Evolutionary conservation across 768 basidiomycete genomes (phyloP).

Genomic region (Cubamyces sp.): DNA sequence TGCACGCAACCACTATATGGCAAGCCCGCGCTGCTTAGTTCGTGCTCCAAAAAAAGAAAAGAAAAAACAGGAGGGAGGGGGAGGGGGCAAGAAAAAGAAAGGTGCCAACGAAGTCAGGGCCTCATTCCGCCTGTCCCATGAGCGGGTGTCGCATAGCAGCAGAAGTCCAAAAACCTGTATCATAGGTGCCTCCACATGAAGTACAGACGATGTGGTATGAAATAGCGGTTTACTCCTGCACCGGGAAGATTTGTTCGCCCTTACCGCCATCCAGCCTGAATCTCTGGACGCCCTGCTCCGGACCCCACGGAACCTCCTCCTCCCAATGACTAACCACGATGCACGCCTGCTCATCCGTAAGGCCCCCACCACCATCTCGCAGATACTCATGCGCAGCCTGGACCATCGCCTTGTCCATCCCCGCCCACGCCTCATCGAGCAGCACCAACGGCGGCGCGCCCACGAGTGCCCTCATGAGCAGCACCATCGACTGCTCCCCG

Average conservation of each 20-base stretch:
- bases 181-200: neutral
- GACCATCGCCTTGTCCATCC: constrained; percentile 86
- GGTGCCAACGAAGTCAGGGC: too few species aligned
- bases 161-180: neutral
- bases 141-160: too few species aligned
- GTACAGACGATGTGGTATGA: too few species aligned
- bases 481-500: constrained; percentile 78
- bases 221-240: neutral
- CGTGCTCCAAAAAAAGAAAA: too few species aligned
- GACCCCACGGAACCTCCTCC: constrained; percentile 85
- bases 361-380: constrained; percentile 48
- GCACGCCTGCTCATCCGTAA: constrained; percentile 68
- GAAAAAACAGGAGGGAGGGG: too few species aligned
- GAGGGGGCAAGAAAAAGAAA: too few species aligned
- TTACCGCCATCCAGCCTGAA: constrained; percentile 42
- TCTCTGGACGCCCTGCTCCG: constrained; percentile 52
- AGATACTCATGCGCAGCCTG: constrained; percentile 65
- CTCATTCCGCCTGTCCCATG: too few species aligned
- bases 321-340: constrained; percentile 91
- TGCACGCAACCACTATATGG: too few species aligned
- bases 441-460: constrained; percentile 73
- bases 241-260: constrained; percentile 21
- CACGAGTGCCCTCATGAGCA: constrained; percentile 88
- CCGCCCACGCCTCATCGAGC: constrained; percentile 92
- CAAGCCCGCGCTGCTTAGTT: too few species aligned